A percentile compares a stretch with the other conserved stretches of the same genome.
phyloP scores from a whole-genome alignment of 495 filamentous ascomycete genomes.

The Parachaetomium inaequale region DNA sequence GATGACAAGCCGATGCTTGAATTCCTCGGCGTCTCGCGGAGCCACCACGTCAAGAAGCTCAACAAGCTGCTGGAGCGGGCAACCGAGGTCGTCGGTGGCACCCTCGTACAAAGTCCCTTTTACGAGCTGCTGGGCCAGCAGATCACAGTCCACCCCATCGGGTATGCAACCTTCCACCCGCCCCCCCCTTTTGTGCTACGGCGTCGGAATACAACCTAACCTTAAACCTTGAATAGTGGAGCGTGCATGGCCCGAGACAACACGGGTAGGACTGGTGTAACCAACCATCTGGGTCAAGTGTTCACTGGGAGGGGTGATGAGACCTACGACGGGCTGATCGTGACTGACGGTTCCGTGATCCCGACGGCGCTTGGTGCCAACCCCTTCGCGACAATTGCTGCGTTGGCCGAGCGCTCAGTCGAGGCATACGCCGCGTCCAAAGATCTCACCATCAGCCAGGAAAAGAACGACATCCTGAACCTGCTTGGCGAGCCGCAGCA shows the following conservation, averaged over 20 bases:
- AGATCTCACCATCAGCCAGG: conserved; percentile 47
- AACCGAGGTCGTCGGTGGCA: conserved; percentile 56
- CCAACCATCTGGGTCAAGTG: conserved; percentile 59
- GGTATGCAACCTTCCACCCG: conserved; percentile 33
- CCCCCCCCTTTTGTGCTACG: neutral
- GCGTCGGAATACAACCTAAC: conserved; percentile 21
- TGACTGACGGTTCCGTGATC: conserved; percentile 61
- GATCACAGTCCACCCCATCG: conserved; percentile 66
- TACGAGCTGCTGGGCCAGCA: conserved; percentile 52
- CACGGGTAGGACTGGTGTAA: conserved; percentile 56
- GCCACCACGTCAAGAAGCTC: conserved; percentile 51
- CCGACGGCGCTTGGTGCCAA: conserved; percentile 64
- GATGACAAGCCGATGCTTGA: conserved; percentile 57
- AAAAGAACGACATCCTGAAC: conserved; percentile 50
- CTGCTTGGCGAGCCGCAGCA: conserved; percentile 43
- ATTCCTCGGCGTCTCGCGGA: conserved; percentile 55
- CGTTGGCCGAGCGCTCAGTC: conserved; percentile 61
- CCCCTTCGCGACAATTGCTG: conserved; percentile 67
- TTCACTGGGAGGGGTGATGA: conserved; percentile 52
- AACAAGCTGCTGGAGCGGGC: conserved; percentile 50
- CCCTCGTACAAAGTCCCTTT: conserved; percentile 55
- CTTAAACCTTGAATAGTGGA: conserved; percentile 36
- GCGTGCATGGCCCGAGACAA: conserved; percentile 60
- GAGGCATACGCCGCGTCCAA: conserved; percentile 44
- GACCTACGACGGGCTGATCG: conserved; percentile 55